Percentiles rank a stretch among this genome's conserved stretches.
These are phyloP conservation scores for Tuber aestivum DNA, from an alignment of 495 filamentous ascomycete genomes.

Conservation along the genomic window DNA sequence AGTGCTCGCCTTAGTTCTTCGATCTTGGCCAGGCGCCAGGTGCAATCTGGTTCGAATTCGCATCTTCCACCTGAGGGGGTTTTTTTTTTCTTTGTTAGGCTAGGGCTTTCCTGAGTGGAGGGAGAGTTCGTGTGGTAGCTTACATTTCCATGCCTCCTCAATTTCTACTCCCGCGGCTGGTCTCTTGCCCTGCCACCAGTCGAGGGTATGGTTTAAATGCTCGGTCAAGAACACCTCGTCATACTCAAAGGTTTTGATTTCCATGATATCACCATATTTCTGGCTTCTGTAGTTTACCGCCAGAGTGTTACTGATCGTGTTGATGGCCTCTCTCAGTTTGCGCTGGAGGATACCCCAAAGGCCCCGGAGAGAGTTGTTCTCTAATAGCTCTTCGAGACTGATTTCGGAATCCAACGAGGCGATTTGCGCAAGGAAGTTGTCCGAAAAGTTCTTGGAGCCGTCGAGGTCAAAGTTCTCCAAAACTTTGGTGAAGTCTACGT, in stretches of 20 bases:
- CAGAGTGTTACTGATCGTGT: constrained; percentile 53
- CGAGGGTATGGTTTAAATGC: constrained; percentile 64
- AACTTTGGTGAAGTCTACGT: constrained; percentile 61
- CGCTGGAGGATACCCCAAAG: constrained; percentile 65
- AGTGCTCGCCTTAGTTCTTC: constrained; percentile 65
- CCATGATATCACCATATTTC: constrained; percentile 54
- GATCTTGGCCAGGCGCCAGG: constrained; percentile 51
- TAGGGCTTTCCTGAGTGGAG: constrained; percentile 39
- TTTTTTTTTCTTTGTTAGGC: neutral
- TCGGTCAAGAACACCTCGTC: constrained; percentile 55
- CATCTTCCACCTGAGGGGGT: constrained; percentile 43
- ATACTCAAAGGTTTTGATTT: constrained; percentile 63
- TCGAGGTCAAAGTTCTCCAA: constrained; percentile 66
- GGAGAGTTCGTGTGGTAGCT: neutral
- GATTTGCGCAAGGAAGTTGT: constrained; percentile 74
- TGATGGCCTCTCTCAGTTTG: constrained; percentile 54
- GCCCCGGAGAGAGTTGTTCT: constrained; percentile 54
- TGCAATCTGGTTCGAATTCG: constrained; percentile 53
- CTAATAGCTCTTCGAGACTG: constrained; percentile 51
- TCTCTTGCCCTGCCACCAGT: constrained; percentile 82
- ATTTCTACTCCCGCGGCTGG: constrained; percentile 72
- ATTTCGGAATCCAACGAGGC: constrained; percentile 58
- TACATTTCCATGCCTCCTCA: constrained; percentile 87
- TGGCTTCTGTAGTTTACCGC: constrained; percentile 58
- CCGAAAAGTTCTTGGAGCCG: constrained; percentile 60